Conservation (phyloP, 345 rosid species). For the Euphorbia lathyris region DNA sequence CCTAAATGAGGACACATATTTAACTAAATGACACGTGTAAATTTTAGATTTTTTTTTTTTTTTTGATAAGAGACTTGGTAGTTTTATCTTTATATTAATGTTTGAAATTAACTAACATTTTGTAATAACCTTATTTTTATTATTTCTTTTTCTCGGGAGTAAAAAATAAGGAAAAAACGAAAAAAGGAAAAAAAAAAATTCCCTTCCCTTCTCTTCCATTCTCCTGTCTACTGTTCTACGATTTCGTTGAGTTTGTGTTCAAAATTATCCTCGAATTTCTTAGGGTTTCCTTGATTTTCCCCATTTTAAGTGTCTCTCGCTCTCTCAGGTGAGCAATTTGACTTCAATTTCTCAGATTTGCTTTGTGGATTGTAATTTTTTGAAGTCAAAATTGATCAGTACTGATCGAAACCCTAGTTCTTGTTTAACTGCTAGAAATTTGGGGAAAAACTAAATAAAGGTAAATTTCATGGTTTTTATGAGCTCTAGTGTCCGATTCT, state of each 20-base stretch:
- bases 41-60: too few relatives aligned
- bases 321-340: constrained; percentile 29
- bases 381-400: constrained; percentile 16
- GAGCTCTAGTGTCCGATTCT: constrained; percentile 11
- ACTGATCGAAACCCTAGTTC: constrained; percentile 41
- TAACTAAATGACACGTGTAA: not conserved
- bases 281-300: constrained; percentile 9
- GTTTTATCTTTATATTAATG: not conserved
- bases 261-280: constrained; percentile 7
- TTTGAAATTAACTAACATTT: constrained; percentile 17
- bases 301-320: constrained; percentile 2
- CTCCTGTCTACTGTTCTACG: constrained; percentile 40
- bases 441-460: constrained; percentile 8
- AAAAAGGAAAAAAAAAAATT: constrained; percentile 23
- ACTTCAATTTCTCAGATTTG: constrained; percentile 6
- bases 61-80: too few relatives aligned
- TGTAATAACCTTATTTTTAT: not conserved
- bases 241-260: constrained; percentile 25
- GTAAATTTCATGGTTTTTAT: not conserved
- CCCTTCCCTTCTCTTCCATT: constrained; percentile 20
- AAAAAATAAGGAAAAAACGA: constrained; percentile 11
- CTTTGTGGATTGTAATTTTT: constrained; percentile 9
- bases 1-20: not conserved
- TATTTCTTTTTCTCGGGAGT: not conserved
- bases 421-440: constrained; percentile 23